Evolutionary conservation across 805 yeast species (phyloP).

Genomic region (Debaryomyces castellii): DNA sequence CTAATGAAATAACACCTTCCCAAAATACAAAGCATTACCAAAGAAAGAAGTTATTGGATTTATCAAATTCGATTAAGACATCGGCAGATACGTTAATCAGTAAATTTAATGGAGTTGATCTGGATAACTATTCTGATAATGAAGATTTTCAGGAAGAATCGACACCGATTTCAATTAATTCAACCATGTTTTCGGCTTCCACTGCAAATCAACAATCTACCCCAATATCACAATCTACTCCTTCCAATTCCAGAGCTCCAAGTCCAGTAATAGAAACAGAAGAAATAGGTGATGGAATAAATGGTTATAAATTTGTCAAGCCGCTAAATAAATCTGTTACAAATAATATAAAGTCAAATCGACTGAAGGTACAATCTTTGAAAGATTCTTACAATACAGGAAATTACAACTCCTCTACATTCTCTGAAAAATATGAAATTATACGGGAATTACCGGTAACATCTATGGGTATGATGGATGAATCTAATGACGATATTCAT

Average conservation of each 20-base stretch:
- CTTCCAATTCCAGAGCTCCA: constrained; percentile 39
- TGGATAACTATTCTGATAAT: constrained; percentile 7
- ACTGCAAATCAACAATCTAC: constrained; percentile 19
- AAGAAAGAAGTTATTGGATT: constrained; percentile 25
- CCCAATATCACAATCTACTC: constrained; percentile 44
- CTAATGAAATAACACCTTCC: constrained; percentile 7
- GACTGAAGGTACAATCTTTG: constrained; percentile 16
- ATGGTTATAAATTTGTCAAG: constrained; percentile 46
- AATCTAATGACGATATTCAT: constrained; percentile 29
- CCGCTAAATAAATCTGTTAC: constrained; percentile 14
- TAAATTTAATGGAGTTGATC: constrained; percentile 12
- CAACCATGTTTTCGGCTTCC: constrained; percentile 2
- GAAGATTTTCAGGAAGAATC: constrained; percentile 9
- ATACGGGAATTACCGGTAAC: constrained; percentile 32
- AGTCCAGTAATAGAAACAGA: constrained; percentile 22
- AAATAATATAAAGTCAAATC: constrained; percentile 17
- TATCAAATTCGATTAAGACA: constrained; percentile 31
- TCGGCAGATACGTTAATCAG: constrained; percentile 19
- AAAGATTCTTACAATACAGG: constrained; percentile 23
- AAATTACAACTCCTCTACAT: constrained; percentile 5
- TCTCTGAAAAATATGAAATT: constrained; percentile 16
- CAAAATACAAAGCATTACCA: constrained; percentile 11
- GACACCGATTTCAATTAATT: constrained; percentile 5
- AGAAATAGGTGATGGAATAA: constrained; percentile 37
- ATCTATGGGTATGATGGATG: constrained; percentile 35